These are phyloP conservation scores for Ceratocystis cacaofunesta DNA, from an alignment of 2,329 filamentous ascomycete species.

Conservation along the genomic window DNA sequence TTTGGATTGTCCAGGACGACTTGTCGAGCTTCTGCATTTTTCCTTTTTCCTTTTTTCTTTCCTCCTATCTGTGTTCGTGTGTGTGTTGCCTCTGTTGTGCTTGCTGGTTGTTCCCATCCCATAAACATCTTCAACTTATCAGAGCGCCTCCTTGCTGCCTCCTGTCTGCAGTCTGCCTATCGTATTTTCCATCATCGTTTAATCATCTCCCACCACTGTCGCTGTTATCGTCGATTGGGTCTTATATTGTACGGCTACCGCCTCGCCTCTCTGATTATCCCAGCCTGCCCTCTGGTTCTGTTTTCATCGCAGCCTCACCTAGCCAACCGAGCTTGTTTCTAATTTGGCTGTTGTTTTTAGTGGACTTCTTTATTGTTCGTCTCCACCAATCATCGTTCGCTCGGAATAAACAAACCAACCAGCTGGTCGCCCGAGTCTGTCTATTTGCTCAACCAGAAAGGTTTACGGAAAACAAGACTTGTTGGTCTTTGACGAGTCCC, in stretches of 20 bases:
- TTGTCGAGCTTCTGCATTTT: slow-evolving; percentile 4
- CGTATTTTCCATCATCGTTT: not conserved
- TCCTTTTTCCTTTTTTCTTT: slow-evolving; percentile 5
- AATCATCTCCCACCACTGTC: not conserved
- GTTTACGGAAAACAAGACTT: not conserved
- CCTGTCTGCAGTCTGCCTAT: not conserved
- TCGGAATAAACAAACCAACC: not conserved
- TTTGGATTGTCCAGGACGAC: not conserved
- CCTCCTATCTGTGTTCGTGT: not conserved
- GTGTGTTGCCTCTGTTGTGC: not conserved
- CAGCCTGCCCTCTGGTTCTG: not conserved
- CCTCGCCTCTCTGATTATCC: not conserved
- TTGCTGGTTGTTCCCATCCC: not conserved
- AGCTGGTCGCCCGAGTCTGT: not conserved
- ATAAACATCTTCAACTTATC: slow-evolving; percentile 2
- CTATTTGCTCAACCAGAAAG: not conserved
- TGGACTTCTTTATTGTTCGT: not conserved
- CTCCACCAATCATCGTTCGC: not conserved
- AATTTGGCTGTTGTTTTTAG: not conserved
- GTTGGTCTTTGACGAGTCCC: not conserved
- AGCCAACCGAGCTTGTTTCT: not conserved
- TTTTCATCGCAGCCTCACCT: not conserved
- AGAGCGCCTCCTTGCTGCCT: not conserved
- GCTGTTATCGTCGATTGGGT: not conserved
- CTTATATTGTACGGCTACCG: not conserved